phyloP scores from a whole-genome alignment of 441 rosid genomes.

The Gossypium davidsonii region DNA sequence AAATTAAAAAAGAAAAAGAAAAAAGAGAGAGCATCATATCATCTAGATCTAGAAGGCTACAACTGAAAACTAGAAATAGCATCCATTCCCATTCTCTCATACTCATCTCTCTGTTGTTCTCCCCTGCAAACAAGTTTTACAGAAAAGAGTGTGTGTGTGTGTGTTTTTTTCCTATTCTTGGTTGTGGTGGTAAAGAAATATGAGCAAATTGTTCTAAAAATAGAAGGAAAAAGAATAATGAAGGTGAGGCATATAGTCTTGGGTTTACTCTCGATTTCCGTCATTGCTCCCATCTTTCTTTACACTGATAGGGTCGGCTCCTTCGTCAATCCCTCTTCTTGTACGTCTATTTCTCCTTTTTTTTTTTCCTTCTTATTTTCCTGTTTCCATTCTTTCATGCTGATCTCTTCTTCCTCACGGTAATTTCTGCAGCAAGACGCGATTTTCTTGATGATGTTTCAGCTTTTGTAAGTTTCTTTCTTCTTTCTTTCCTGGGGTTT shows the following conservation, averaged over 20 bases:
- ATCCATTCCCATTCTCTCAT: not conserved
- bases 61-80: not conserved
- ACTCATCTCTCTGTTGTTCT: not conserved
- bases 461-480: conserved; percentile 37
- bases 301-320: conserved; percentile 40
- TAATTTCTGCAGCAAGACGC: conserved; percentile 33
- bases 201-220: not conserved
- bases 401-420: not conserved
- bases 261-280: conserved; percentile 42
- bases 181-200: conserved; percentile 1
- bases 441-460: conserved; percentile 50
- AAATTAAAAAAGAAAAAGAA: not conserved
- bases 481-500: not conserved
- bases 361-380: not conserved
- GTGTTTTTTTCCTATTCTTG: not conserved
- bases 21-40: not conserved
- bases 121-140: not conserved
- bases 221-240: conserved; percentile 17
- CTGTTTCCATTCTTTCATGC: not conserved
- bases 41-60: not conserved
- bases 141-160: not conserved
- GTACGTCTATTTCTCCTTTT: conserved; percentile 17
- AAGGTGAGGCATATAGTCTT: conserved; percentile 45
- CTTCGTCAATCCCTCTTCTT: conserved; percentile 29
- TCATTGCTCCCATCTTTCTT: conserved; percentile 52